Evolutionary conservation across 176 grass and related monocot species (phyloP).

Genomic region (Musa beccarii): DNA sequence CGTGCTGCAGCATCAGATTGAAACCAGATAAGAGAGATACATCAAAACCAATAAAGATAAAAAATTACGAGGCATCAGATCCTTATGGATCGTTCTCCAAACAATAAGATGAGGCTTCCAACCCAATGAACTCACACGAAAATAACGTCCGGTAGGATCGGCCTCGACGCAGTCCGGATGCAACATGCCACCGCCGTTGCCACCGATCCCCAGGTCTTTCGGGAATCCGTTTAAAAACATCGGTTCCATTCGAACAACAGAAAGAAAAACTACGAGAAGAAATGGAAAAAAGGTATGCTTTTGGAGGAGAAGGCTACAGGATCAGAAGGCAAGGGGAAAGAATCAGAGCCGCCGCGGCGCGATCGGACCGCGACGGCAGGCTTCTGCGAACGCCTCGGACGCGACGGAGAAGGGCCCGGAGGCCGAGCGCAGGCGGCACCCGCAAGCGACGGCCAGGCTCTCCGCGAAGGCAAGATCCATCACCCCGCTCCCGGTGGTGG

Average conservation of each 20-base stretch:
- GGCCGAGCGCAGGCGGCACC: neutral
- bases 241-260: conserved; percentile 2
- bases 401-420: conserved; percentile 8
- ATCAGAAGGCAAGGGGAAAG: neutral
- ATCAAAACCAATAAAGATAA: neutral
- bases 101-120: neutral
- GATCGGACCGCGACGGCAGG: neutral
- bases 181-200: conserved; percentile 20
- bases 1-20: conserved; percentile 41
- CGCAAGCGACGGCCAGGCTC: neutral
- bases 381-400: conserved; percentile 6
- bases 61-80: neutral
- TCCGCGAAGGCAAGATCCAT: conserved; percentile 4
- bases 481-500: neutral
- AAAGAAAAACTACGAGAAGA: neutral
- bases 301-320: neutral
- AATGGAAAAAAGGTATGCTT: neutral
- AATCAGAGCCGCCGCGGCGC: neutral
- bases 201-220: neutral
- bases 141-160: conserved; percentile 69
- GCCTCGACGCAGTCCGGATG: conserved; percentile 35
- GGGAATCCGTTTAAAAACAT: neutral
- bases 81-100: neutral
- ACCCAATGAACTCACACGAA: conserved; percentile 42
- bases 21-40: neutral